Evolutionary conservation across 371 early-diverging fungal species (phyloP).

Genomic region (Apophysomyces elegans): DNA sequence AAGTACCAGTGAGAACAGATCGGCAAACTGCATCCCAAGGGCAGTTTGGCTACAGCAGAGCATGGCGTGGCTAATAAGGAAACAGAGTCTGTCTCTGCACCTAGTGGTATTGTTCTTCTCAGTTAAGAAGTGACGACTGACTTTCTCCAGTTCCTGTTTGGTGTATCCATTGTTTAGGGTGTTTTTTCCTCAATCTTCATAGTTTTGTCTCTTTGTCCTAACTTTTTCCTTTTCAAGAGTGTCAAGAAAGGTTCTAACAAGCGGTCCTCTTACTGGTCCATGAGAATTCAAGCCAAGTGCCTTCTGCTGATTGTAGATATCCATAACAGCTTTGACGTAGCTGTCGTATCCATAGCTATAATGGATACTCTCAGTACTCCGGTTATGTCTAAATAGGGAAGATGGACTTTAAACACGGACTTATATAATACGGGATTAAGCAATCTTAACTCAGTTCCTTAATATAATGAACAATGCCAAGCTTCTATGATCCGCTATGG

Average conservation of each 20-base stretch:
- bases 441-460: too few species aligned
- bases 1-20: conserved; percentile 1
- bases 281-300: neutral
- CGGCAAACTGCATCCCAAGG: conserved; percentile 8
- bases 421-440: too few species aligned
- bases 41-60: conserved; percentile 7
- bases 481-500: too few species aligned
- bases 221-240: neutral
- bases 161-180: conserved; percentile 13
- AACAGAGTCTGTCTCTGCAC: conserved; percentile 12
- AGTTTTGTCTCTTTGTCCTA: neutral
- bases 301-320: neutral
- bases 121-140: neutral
- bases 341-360: too few species aligned
- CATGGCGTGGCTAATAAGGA: conserved; percentile 14
- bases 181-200: conserved; percentile 11
- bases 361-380: too few species aligned
- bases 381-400: too few species aligned
- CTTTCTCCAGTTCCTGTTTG: conserved; percentile 10
- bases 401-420: too few species aligned
- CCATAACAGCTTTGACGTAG: conserved; percentile 6
- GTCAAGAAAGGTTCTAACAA: conserved; percentile 8
- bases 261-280: neutral
- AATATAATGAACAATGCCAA: too few species aligned
- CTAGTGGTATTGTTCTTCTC: neutral